Percentiles rank a stretch among this genome's conserved stretches.
phyloP scores from a whole-genome alignment of 2,329 filamentous ascomycete species.

The Plectosphaerella plurivora region DNA sequence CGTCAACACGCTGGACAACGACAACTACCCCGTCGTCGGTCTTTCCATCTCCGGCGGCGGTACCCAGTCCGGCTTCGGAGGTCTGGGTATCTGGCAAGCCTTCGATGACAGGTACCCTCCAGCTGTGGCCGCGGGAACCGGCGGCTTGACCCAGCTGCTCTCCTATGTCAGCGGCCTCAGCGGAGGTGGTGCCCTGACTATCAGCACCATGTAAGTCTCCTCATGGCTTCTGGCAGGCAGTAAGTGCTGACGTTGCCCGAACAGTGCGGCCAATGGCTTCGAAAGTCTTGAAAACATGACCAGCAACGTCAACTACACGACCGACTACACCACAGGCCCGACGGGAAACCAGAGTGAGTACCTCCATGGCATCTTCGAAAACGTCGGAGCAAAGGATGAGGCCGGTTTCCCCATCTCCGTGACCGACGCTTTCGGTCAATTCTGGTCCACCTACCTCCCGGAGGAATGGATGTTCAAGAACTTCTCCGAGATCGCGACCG shows the following conservation, averaged over 20 bases:
- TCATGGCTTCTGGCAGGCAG: conserved; percentile 55
- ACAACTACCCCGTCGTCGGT: conserved; percentile 54
- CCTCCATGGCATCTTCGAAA: conserved; percentile 28
- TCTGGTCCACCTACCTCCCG: conserved; percentile 48
- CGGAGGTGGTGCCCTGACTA: conserved; percentile 79
- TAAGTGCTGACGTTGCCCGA: conserved; percentile 26
- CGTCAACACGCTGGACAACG: conserved; percentile 60
- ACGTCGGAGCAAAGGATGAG: conserved; percentile 31
- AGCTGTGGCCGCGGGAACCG: conserved; percentile 59
- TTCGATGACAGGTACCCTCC: conserved; percentile 71
- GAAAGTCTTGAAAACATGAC: conserved; percentile 29
- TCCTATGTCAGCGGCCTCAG: conserved; percentile 81
- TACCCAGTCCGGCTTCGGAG: conserved; percentile 73
- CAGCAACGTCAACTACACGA: conserved; percentile 20
- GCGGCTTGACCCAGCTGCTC: conserved; percentile 73
- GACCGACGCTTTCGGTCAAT: conserved; percentile 77
- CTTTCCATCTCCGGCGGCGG: conserved; percentile 75
- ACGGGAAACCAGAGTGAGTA: not conserved
- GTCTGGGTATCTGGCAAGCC: conserved; percentile 74
- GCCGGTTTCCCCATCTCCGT: conserved; percentile 58
- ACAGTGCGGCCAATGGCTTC: conserved; percentile 35
- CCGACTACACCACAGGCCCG: conserved; percentile 17
- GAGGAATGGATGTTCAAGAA: conserved; percentile 74
- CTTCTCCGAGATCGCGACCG: conserved; percentile 63
- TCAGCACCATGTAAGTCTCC: conserved; percentile 63